These are phyloP conservation scores for Backusella australiensis DNA, from an alignment of 192 early-diverging fungal genomes.

Conservation along the genomic window DNA sequence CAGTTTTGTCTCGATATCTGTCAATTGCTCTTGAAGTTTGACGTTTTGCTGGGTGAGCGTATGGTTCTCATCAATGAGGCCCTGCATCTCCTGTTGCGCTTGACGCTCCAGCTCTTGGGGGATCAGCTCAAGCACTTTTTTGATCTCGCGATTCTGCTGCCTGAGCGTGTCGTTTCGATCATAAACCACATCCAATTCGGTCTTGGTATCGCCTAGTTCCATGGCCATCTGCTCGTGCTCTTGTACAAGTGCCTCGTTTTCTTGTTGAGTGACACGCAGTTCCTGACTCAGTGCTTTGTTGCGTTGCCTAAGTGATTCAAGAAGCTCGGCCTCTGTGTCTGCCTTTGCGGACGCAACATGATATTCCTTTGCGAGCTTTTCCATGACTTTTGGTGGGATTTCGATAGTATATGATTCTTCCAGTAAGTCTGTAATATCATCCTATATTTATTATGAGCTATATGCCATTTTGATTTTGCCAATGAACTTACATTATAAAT, in stretches of 20 bases:
- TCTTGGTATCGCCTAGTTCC: constrained; percentile 54
- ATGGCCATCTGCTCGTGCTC: constrained; percentile 77
- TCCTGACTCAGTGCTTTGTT: constrained; percentile 61
- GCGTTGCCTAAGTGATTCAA: constrained; percentile 58
- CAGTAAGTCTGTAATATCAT: constrained; percentile 73
- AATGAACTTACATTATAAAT: constrained; percentile 8
- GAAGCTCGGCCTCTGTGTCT: constrained; percentile 62
- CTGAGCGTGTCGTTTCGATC: constrained; percentile 51
- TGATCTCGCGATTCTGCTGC: constrained; percentile 56
- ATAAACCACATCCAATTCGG: constrained; percentile 47
- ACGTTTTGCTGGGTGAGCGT: constrained; percentile 63
- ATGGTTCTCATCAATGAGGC: constrained; percentile 77
- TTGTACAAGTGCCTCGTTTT: constrained; percentile 60
- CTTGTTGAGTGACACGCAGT: constrained; percentile 55
- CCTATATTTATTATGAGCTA: constrained; percentile 18
- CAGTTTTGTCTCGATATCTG: constrained; percentile 65
- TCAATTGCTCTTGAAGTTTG: constrained; percentile 57
- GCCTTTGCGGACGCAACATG: constrained; percentile 58
- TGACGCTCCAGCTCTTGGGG: constrained; percentile 57
- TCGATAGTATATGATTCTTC: constrained; percentile 74
- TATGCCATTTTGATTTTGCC: background rate
- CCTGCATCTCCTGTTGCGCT: constrained; percentile 67
- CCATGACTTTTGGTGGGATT: constrained; percentile 64
- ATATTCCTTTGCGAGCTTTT: constrained; percentile 69
- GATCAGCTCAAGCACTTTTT: constrained; percentile 50